phyloP scores from a whole-genome alignment of 2,329 filamentous ascomycete genomes.

The Paecilomyces variotii region DNA sequence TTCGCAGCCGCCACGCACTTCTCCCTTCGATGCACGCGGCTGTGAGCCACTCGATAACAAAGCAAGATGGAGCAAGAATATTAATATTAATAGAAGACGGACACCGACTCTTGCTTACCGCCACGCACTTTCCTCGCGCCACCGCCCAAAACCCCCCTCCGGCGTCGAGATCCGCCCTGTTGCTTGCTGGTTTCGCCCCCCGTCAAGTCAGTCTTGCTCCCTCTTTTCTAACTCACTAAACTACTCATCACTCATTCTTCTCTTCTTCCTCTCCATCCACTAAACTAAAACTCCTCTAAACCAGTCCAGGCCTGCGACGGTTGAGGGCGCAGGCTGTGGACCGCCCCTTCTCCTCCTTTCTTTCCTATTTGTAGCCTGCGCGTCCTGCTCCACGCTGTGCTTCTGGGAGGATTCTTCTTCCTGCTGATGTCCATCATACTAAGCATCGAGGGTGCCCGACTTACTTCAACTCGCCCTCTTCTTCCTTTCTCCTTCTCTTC shows the following conservation, averaged over 20 bases:
- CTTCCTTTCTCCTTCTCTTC: conserved; percentile 6
- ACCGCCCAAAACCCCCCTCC: not conserved
- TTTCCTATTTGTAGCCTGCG: conserved; percentile 14
- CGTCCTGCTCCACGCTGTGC: conserved; percentile 8
- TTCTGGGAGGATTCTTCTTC: conserved; percentile 6
- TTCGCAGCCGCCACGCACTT: not conserved
- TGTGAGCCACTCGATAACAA: no score
- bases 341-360: conserved; percentile 6
- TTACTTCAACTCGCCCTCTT: conserved; percentile 2
- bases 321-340: not conserved
- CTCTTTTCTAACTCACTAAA: no score
- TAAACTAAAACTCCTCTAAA: not conserved
- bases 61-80: no score
- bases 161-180: no score
- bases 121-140: not conserved
- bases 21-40: not conserved
- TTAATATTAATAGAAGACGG: not conserved
- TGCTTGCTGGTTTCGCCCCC: not conserved
- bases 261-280: not conserved
- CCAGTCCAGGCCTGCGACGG: not conserved
- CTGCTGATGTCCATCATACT: not conserved
- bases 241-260: no score
- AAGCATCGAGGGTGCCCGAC: not conserved
- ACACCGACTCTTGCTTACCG: not conserved
- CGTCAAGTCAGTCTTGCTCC: no score